Base-by-base conservation (phyloP, 306 rosid genomes). In the Trichosanthes cucumerina region DNA sequence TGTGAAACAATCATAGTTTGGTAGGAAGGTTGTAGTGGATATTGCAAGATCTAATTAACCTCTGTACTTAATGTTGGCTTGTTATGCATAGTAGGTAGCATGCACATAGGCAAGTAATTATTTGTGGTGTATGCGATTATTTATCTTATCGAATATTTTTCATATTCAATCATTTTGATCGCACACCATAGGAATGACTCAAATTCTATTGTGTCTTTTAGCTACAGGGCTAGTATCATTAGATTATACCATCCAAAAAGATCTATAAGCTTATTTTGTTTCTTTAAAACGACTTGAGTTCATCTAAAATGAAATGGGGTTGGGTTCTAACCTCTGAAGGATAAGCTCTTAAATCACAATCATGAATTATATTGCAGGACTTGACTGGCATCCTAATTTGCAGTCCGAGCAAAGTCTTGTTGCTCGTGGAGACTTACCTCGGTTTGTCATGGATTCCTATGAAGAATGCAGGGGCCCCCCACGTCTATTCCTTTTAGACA, bases 401-500 rank as follows among this genome's bases (percentile, higher is more conserved):
- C 91, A 39, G 50, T 76, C 81, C 4, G 92, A 89, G 66, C 92
- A 91, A 71, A 86, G 87, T 89, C 87, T 90, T 74, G 81, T 96
- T 79, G 81, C 94, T 59, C 83, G 76, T 1, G 97, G 98, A 80
- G 96, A 91, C 86, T 87, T 96, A 39, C 99, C 99, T 81, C 96
- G 98, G 78, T 91, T 96, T 89, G 86, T 96, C 72, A 90, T 88
- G 98, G 99, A 91, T 82, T 91, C 98, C 7, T 96, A 96, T 84
- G 99, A 93, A 88, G 96, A 93, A 77, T 89, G 97, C 54, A 92
- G 92, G 60, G 99, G 89, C 23, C 98, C 99, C 53, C 99, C 99
- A 3, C 91, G 85, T 78, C 77, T 96, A 72, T 96, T 93, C 81
- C 96, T 96, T 83, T 81, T 96, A 82, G 99, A 96, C 88, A 96